These are phyloP conservation scores for Vigna reflexopilosa DNA, from an alignment of 306 rosid species.

Conservation along the genomic window DNA sequence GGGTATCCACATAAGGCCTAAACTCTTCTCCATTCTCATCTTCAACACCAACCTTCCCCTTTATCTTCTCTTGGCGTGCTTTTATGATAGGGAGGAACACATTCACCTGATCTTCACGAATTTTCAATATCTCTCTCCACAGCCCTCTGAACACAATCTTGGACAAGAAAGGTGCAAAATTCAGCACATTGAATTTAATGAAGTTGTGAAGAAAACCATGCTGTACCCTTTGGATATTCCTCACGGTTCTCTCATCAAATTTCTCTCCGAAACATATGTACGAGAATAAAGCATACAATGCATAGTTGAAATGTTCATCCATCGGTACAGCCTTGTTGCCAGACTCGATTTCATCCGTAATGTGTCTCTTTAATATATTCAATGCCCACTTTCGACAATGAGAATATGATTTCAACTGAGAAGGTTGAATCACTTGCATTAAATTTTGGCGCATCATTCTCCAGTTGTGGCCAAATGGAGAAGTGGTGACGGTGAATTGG, in stretches of 20 bases:
- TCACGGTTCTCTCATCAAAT: conserved; percentile 34
- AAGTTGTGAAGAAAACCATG: conserved; percentile 41
- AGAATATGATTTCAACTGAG: conserved; percentile 44
- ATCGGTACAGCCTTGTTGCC: conserved; percentile 37
- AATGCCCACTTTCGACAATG: conserved; percentile 54
- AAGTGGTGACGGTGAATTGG: conserved; percentile 35
- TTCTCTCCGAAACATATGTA: conserved; percentile 57
- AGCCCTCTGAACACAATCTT: conserved; percentile 51
- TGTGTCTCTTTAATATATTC: conserved; percentile 13
- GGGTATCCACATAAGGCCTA: conserved; percentile 56
- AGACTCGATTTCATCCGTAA: conserved; percentile 25
- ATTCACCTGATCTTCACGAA: conserved; percentile 45
- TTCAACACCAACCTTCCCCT: background rate
- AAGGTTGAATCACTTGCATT: conserved; percentile 49
- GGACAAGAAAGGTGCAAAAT: conserved; percentile 51
- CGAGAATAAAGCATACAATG: conserved; percentile 46
- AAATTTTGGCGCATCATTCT: conserved; percentile 57
- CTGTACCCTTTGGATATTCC: conserved; percentile 41
- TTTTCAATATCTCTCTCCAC: conserved; percentile 51
- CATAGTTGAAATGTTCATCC: conserved; percentile 41
- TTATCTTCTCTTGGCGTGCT: conserved; percentile 47
- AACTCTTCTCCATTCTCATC: conserved; percentile 13
- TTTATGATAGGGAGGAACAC: conserved; percentile 55
- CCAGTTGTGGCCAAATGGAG: conserved; percentile 60
- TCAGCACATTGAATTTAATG: conserved; percentile 54